phyloP scores from a whole-genome alignment of 2,329 filamentous ascomycete genomes.

The Macrophomina phaseolina region DNA sequence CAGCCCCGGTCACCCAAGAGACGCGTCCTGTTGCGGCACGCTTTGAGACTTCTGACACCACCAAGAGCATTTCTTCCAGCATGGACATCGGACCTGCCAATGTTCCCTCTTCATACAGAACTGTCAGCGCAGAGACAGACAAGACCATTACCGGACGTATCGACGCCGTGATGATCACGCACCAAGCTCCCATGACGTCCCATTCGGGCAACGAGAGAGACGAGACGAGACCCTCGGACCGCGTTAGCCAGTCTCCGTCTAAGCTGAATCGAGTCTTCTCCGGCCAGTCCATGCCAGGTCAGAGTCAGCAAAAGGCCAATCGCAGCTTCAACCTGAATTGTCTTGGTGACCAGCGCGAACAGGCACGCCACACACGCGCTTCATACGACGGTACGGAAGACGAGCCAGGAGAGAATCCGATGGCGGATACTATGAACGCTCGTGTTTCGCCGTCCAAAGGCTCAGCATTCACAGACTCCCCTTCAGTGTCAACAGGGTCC shows the following conservation, averaged over 20 bases:
- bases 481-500: constrained; percentile 36
- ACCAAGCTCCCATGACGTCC: constrained; percentile 21
- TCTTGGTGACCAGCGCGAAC: constrained; percentile 33
- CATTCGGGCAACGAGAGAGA: constrained; percentile 23
- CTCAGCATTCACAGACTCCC: constrained; percentile 34
- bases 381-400: constrained; percentile 45
- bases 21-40: not conserved
- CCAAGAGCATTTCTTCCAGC: constrained; percentile 19
- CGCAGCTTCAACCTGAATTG: constrained; percentile 34
- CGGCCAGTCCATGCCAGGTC: constrained; percentile 30
- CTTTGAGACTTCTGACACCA: constrained; percentile 14
- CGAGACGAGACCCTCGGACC: not conserved
- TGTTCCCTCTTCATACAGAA: not conserved
- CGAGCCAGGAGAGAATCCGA: constrained; percentile 35
- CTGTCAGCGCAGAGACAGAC: not conserved
- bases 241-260: constrained; percentile 15
- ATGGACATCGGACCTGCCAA: constrained; percentile 15
- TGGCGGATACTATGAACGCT: constrained; percentile 29
- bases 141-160: constrained; percentile 12
- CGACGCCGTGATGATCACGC: not conserved
- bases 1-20: not conserved
- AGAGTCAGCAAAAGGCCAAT: constrained; percentile 38
- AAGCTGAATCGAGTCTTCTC: constrained; percentile 34
- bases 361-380: constrained; percentile 35
- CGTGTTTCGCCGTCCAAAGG: constrained; percentile 33